phyloP scores from a whole-genome alignment of 2,329 filamentous ascomycete genomes.

The Hypoxylon rubiginosum region DNA sequence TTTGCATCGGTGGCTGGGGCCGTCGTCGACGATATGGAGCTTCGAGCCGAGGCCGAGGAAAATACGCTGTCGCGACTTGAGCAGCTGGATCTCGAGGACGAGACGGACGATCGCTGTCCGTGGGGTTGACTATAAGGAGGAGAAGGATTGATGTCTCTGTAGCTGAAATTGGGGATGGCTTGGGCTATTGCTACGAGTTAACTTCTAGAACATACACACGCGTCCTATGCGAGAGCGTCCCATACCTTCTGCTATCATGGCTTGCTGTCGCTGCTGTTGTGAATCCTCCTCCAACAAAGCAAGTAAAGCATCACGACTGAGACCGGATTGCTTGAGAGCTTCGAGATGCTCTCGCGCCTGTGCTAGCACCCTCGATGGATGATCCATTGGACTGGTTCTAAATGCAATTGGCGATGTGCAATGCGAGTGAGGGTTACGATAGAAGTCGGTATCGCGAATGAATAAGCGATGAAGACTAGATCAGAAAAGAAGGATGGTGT shows the following conservation, averaged over 20 bases:
- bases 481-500: slow-evolving; percentile 22
- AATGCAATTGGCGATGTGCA: slow-evolving; percentile 22
- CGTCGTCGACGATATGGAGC: slow-evolving; percentile 49
- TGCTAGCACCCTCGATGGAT: slow-evolving; percentile 51
- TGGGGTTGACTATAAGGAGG: slow-evolving; percentile 39
- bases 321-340: slow-evolving; percentile 53
- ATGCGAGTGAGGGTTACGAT: slow-evolving; percentile 15
- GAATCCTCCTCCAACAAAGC: slow-evolving; percentile 49
- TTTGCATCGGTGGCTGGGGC: slow-evolving; percentile 46
- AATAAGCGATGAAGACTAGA: slow-evolving; percentile 25
- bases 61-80: slow-evolving; percentile 53
- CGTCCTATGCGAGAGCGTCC: slow-evolving; percentile 5
- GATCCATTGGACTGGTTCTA: slow-evolving; percentile 45
- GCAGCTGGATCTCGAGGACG: slow-evolving; percentile 51
- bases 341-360: slow-evolving; percentile 52
- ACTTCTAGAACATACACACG: not conserved
- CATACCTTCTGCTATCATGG: slow-evolving; percentile 45
- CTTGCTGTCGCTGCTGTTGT: slow-evolving; percentile 38
- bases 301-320: slow-evolving; percentile 50
- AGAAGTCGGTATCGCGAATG: slow-evolving; percentile 32
- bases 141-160: slow-evolving; percentile 45
- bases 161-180: slow-evolving; percentile 47
- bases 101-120: slow-evolving; percentile 49
- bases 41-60: slow-evolving; percentile 49
- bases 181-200: slow-evolving; percentile 36